phyloP scores from a whole-genome alignment of 495 filamentous ascomycete species.

The Hyaloscypha bicolor region DNA sequence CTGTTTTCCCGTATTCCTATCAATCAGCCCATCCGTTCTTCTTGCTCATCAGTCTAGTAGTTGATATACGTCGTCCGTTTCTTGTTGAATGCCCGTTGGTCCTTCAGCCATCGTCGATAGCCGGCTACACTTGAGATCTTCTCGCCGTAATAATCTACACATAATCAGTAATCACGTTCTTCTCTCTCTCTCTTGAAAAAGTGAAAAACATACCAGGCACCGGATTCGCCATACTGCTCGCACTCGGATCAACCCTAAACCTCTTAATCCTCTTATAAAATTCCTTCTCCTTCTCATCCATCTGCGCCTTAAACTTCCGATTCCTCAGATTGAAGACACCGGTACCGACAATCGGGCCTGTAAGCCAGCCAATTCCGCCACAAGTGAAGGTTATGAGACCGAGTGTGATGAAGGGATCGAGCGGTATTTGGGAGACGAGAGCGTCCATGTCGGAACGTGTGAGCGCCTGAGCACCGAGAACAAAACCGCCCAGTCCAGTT shows the following conservation, averaged over 20 bases:
- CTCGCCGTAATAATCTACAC: conserved; percentile 75
- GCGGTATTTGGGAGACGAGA: conserved; percentile 64
- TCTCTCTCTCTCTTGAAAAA: conserved; percentile 6
- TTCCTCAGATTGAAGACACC: conserved; percentile 73
- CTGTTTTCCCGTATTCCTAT: background rate
- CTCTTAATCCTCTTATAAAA: conserved; percentile 88
- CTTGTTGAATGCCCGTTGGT: conserved; percentile 94
- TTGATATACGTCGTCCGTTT: conserved; percentile 70
- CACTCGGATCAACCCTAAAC: conserved; percentile 82
- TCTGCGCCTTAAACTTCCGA: conserved; percentile 62
- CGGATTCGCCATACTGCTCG: conserved; percentile 55
- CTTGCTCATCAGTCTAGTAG: conserved; percentile 4
- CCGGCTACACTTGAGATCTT: conserved; percentile 92
- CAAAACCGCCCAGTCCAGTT: conserved; percentile 59
- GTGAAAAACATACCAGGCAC: conserved; percentile 35
- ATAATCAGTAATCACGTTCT: conserved; percentile 3
- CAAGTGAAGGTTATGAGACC: conserved; percentile 73
- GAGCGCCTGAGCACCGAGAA: conserved; percentile 64
- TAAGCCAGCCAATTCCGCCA: conserved; percentile 80
- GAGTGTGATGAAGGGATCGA: conserved; percentile 86
- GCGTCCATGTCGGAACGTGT: conserved; percentile 66
- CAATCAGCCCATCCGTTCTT: background rate
- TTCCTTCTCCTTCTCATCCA: conserved; percentile 86
- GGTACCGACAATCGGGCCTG: conserved; percentile 79
- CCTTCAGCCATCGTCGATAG: conserved; percentile 94